A percentile compares a stretch with the other conserved stretches of the same genome.
phyloP scores from a whole-genome alignment of 441 rosid genomes.

The Aquilaria agallochum region DNA sequence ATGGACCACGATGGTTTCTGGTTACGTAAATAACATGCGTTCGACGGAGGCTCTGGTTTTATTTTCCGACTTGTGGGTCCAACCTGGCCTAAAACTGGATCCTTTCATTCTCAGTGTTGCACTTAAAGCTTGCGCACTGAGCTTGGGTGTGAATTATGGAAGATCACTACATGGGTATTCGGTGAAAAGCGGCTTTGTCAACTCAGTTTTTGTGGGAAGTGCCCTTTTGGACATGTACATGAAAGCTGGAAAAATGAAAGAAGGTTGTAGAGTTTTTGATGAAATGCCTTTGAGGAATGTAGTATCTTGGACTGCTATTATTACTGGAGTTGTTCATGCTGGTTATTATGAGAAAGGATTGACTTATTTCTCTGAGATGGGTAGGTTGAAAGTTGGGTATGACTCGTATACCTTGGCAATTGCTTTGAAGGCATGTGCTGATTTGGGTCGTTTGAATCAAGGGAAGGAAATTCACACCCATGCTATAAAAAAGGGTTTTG shows the following conservation, averaged over 20 bases:
- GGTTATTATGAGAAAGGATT: constrained; percentile 53
- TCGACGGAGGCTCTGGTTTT: constrained; percentile 51
- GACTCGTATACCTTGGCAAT: constrained; percentile 62
- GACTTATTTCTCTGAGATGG: constrained; percentile 63
- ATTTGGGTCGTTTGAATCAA: constrained; percentile 42
- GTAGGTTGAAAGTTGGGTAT: constrained; percentile 37
- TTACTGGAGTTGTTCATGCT: constrained; percentile 70
- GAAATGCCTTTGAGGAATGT: constrained; percentile 71
- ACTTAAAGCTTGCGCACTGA: constrained; percentile 64
- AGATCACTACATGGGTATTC: constrained; percentile 64
- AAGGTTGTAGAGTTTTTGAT: constrained; percentile 49
- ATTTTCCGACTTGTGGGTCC: constrained; percentile 63
- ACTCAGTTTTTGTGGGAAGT: constrained; percentile 74
- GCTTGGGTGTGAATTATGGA: constrained; percentile 42
- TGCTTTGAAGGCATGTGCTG: constrained; percentile 81
- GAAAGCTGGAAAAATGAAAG: constrained; percentile 40
- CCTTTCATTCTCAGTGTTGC: constrained; percentile 66
- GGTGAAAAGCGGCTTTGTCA: constrained; percentile 44
- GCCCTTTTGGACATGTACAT: constrained; percentile 70
- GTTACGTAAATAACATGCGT: constrained; percentile 43
- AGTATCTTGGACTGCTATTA: constrained; percentile 83
- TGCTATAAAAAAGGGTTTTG: constrained; percentile 52
- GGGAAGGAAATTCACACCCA: constrained; percentile 84
- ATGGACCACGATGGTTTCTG: constrained; percentile 76
- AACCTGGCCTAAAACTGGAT: constrained; percentile 49